Conservation (phyloP, 2,329 filamentous ascomycete genomes). For the Tolypocladium endophyticum region DNA sequence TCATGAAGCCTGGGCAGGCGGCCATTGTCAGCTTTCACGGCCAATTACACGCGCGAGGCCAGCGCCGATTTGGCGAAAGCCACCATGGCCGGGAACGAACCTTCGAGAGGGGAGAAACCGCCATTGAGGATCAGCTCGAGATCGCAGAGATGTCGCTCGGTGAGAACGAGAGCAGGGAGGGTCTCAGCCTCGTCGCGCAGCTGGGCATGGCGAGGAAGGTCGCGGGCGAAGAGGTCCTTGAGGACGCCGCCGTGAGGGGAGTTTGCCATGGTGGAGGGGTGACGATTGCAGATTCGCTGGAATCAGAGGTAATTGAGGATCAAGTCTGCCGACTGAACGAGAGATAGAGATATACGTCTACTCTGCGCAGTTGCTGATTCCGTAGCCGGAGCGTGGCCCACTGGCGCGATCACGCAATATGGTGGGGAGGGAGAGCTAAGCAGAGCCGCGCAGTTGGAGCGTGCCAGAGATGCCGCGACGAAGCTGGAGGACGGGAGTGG, state of each 20-base stretch:
- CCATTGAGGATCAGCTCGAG: slow-evolving; percentile 95
- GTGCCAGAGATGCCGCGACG: slow-evolving; percentile 3
- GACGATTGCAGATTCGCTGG: slow-evolving; percentile 3
- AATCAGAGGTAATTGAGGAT: neutral
- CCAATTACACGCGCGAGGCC: neutral
- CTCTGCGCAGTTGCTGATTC: neutral
- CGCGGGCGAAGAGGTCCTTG: slow-evolving; percentile 94
- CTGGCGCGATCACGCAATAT: slow-evolving; percentile 21
- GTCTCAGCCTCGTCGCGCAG: slow-evolving; percentile 76
- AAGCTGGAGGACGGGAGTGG: neutral
- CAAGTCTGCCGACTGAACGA: neutral
- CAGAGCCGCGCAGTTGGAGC: neutral
- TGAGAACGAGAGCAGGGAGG: slow-evolving; percentile 74
- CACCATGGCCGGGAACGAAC: slow-evolving; percentile 36
- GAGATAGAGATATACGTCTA: neutral
- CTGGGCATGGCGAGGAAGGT: slow-evolving; percentile 71
- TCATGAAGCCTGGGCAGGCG: slow-evolving; percentile 70
- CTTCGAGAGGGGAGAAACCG: slow-evolving; percentile 95
- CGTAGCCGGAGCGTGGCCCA: slow-evolving; percentile 5
- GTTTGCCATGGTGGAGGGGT: slow-evolving; percentile 45
- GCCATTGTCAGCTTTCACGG: neutral
- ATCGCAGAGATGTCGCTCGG: slow-evolving; percentile 94
- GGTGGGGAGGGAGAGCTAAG: slow-evolving; percentile 14
- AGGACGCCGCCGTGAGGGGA: slow-evolving; percentile 83
- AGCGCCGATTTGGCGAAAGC: neutral